Conservation (phyloP, 179 eudicot species). For the Actinidia chinensis region DNA sequence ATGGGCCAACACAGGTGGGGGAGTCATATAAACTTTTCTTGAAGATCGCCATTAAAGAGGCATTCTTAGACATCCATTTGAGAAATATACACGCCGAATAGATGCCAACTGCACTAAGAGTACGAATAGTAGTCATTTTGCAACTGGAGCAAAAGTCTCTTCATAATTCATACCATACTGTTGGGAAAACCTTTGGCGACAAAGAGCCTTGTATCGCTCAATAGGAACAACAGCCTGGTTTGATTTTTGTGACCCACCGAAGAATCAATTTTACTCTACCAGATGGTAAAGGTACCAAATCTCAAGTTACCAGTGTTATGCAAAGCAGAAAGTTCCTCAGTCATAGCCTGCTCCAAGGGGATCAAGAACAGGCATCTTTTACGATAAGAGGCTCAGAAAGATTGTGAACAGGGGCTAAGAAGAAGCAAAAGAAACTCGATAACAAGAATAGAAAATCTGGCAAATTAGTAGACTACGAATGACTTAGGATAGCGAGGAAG, state of each 20-base stretch:
- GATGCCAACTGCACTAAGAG: not conserved
- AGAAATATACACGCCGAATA: not conserved
- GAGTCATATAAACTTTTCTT: too few species aligned
- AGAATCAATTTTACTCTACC: not conserved
- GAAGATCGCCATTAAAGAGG: too few species aligned
- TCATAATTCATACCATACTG: not conserved
- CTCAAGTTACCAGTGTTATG: not conserved
- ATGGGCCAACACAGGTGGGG: too few species aligned
- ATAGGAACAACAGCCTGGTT: not conserved
- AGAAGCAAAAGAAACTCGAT: too few species aligned
- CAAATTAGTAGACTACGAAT: not conserved
- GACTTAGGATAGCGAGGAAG: not conserved
- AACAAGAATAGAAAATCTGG: not conserved
- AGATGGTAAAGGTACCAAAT: not conserved
- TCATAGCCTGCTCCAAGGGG: not conserved
- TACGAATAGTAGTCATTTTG: not conserved
- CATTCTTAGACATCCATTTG: not conserved
- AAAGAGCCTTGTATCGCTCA: not conserved
- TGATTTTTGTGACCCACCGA: not conserved
- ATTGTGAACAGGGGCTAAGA: not conserved
- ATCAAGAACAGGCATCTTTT: not conserved
- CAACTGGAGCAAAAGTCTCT: not conserved
- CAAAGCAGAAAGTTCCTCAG: conserved; percentile 4
- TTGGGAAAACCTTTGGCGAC: not conserved
- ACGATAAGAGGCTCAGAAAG: not conserved